These are phyloP conservation scores for Linnemannia hyalina DNA, from an alignment of 192 early-diverging fungal species.

Conservation along the genomic window DNA sequence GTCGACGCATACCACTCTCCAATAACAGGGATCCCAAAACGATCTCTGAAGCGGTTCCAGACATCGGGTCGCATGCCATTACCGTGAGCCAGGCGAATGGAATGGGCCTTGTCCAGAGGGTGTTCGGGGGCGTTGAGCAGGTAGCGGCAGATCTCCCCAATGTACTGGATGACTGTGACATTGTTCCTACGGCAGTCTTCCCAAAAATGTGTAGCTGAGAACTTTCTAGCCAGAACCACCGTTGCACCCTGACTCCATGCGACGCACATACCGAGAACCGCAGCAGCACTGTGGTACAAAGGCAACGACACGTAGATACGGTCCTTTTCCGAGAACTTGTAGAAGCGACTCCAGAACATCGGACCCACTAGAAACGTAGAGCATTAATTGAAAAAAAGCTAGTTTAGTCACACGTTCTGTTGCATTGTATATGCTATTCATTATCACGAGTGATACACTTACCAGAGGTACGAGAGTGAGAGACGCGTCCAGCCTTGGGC, in stretches of 20 bases:
- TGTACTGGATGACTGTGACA: constrained; percentile 67
- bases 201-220: constrained; percentile 65
- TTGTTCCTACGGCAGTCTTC: constrained; percentile 62
- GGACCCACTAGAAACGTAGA: constrained; percentile 14
- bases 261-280: constrained; percentile 31
- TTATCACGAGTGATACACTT: neutral
- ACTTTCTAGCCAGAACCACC: constrained; percentile 68
- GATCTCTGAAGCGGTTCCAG: constrained; percentile 71
- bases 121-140: constrained; percentile 64
- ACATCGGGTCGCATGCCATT: constrained; percentile 83
- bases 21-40: constrained; percentile 70
- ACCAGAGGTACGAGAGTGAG: constrained; percentile 56
- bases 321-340: constrained; percentile 52
- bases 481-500: constrained; percentile 69
- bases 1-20: constrained; percentile 79
- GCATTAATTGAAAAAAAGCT: neutral
- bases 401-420: too few species aligned
- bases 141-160: constrained; percentile 80
- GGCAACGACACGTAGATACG: constrained; percentile 73
- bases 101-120: constrained; percentile 68
- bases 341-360: constrained; percentile 21
- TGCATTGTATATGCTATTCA: neutral
- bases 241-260: constrained; percentile 57
- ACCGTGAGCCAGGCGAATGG: constrained; percentile 69
- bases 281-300: constrained; percentile 73